Evolutionary conservation across 1,284 basidiomycete species (phyloP), one percentile per base, ranked within the genome.

Genomic region (Megacollybia platyphylla): DNA sequence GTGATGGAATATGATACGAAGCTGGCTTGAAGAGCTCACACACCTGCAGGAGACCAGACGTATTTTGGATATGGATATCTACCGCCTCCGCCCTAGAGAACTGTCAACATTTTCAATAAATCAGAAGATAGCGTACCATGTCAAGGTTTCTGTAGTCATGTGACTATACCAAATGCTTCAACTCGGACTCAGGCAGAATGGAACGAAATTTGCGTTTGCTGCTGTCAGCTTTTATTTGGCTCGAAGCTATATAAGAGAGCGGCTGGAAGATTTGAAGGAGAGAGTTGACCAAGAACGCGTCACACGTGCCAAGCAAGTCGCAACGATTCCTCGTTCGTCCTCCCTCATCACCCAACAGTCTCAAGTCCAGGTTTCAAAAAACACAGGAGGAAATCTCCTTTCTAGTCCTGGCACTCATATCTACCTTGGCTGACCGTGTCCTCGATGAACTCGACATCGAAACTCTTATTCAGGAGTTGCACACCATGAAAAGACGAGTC

Each of bases 391-490:
- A 93, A 56, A 74, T 79, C 38, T 76, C 78, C 8, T 94, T 82
- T 55, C 92, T 87, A 1, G 68, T 88, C 32, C 76, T 88, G 56
- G 80, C 86, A 0, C 72, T 91, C 28, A 63, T 93, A 7, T 85
- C 87, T 0, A 83, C 84, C 0, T 70, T 94, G 7, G 75, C 79
- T 1, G 66, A 76, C 11, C 79, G 86, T 50, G 71, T 94, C 9
- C 63, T 88, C 11, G 62, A 70, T 24, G 76, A 77, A 38, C 84
- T 92, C 76, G 79, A 94, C 52, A 85, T 94, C 15, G 91, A 94
- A 52, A 64, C 66, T 1, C 63, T 91, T 9, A 91, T 85, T 0
- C 61, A 71, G 18, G 80, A 87, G 53, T 68, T 93, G 7, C 79
- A 83, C 20, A 24, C 20, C 38, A 39, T 49, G 40, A 29, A 36